Base-by-base conservation (phyloP, 495 filamentous ascomycete genomes). In the Hypoxylon cercidicola region DNA sequence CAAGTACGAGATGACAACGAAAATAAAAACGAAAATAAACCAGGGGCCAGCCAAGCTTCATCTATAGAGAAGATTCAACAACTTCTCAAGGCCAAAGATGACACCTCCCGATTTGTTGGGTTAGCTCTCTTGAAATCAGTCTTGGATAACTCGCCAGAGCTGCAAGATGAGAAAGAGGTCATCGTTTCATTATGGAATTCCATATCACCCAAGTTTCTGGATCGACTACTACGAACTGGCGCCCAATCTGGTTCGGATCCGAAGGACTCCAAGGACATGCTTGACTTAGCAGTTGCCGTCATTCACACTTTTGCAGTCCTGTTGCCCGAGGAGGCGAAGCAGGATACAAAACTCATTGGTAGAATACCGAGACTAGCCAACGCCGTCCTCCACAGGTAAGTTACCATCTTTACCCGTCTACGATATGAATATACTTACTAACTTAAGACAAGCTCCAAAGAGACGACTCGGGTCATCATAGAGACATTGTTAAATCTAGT, bases 31-130 rank as follows among this genome's bases (percentile, higher is more conserved):
- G 40, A 25, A 28, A 34, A 16, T 12, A 32, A n/a, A 19, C 39
- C 65, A 15, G 28, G n/a, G 2, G 35, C 35, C 15, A 51, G 49
- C 15, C 41, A 62, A 23, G 52, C 55, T 4, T 47, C 50, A 21
- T 72, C 71, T 2, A 35, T 81, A 44, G 60, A 75, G 37, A 80
- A 81, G 53, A 77, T 84, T 41, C 66, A 79, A 48, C 64, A 74
- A 0, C 75, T 86, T 18, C 78, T 90, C 7, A 75, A 75, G 43
- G 63, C 84, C 55, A 85, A 83, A 16, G 83, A 88, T 65, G 87
- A 90, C 62, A 89, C 87, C 0, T 83, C 83, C 4, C 81, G 84
- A 47, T 89, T 90, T 51, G 86, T 89, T 35, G 88, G 88, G 0
- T 76, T 90, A n/a, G 83, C 87, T 0, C 73, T 89, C 39, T 72